Conservation (phyloP, 108 stramenopile genomes). For the Discostella stelligeroides region DNA sequence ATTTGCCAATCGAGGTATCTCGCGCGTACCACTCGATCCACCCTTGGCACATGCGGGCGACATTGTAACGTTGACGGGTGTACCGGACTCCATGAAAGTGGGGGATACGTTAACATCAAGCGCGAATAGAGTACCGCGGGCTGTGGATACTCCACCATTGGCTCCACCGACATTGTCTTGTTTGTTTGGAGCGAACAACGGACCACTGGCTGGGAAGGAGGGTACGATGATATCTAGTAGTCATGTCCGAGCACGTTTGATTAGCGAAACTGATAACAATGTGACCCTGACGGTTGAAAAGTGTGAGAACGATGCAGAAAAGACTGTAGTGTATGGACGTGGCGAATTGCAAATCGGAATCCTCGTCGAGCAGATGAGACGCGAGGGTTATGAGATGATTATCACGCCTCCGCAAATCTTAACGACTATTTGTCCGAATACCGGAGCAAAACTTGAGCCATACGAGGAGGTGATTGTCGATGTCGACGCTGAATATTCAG, state of each 20-base stretch:
- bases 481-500: constrained; percentile 86
- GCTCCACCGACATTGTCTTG: constrained; percentile 95
- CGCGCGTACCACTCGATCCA: constrained; percentile 71
- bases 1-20: constrained; percentile 80
- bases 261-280: constrained; percentile 93
- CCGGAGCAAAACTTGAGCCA: constrained; percentile 86
- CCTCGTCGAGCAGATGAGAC: constrained; percentile 96
- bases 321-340: constrained; percentile 71
- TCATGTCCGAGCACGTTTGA: constrained; percentile 85
- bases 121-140: constrained; percentile 50
- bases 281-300: constrained; percentile 86
- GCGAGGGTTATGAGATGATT: constrained; percentile 96
- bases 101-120: constrained; percentile 91
- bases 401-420: constrained; percentile 94
- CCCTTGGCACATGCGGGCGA: constrained; percentile 90
- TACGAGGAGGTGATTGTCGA: constrained; percentile 96
- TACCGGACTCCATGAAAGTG: constrained; percentile 83
- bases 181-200: constrained; percentile 97
- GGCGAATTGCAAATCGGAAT: constrained; percentile 96
- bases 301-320: constrained; percentile 69
- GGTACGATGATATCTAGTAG: constrained; percentile 89
- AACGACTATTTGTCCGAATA: constrained; percentile 67
- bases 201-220: constrained; percentile 94
- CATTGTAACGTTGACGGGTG: constrained; percentile 93
- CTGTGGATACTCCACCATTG: constrained; percentile 85